Base-by-base conservation (phyloP, 768 basidiomycete species). In the Kwoniella dejecticola region DNA sequence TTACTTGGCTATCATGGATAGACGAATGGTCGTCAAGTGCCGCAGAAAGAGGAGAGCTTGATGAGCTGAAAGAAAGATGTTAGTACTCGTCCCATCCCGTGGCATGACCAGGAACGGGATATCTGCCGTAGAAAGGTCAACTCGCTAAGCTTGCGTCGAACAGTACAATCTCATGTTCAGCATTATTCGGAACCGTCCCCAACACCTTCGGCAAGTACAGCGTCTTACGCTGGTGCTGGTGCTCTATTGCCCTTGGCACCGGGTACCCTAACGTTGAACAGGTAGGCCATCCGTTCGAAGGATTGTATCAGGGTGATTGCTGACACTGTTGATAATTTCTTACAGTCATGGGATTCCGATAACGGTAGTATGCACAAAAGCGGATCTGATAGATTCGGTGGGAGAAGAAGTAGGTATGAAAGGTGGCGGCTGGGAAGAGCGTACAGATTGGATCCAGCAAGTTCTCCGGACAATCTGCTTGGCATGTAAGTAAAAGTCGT, bases 381-480 rank as follows among this genome's bases (percentile, higher is more conserved):
- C 93, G 1, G 93, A 97, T 77, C 77, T 91, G 62, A 94, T 97
- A 61, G 92, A 97, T 69, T 82, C 87, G 57, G 85, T 84, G 17
- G 81, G 81, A 0, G 91, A 91, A 38, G 81, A 88, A 0, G 84
- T 89, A 0, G 89, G 89, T 0, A 91, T 91, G 87, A 89, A 90
- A 23, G 88, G 87, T 59, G 69, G 67, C 26, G 62, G 69, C 61
- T 75, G 77, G 90, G 96, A 99, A 78, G 96, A 99, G 78, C 83
- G 88, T 70, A 94, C 92, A 41, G 96, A 99, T 74, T 89, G 89
- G 40, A 82, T 97, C 4, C 95, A 96, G 87, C 95, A 98, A 72
- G 86, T 90, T n/a, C 83, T 99, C 52, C 84, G 96, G 38, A 90
- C 91, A 0, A 85, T 98, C 54, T 95, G 91, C 75, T 80, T 97